Evolutionary conservation across 2,329 filamentous ascomycete species (phyloP), one percentile per base, ranked within the genome.

Genomic region (Zopfia rhizophila): DNA sequence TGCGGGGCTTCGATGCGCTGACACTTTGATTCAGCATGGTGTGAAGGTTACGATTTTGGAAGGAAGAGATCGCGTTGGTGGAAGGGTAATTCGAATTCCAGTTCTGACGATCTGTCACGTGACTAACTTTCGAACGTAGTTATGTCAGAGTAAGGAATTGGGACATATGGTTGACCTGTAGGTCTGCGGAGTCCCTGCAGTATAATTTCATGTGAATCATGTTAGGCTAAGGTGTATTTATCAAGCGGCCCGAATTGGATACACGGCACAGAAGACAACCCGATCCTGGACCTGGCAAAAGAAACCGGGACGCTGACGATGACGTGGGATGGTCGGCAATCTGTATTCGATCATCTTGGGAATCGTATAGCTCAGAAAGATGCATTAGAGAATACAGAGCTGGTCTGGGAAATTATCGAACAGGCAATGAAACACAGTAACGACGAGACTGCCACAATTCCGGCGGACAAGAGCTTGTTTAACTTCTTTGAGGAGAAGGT

Each of bases 221-320:
- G 3, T 11, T 18, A 41, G 31, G 30, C 45, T 54, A 45, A 56
- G 22, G 7, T 17, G 6, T 10, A 17, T 7, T 36, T 36, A 11
- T 29, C 8, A 38, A 85, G 82, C 22, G 88, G 88, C 0, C 86
- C 88, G n/a, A 91, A 91, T 59, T 91, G 88, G 88, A 89, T 91
- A 38, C 88, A 91, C 49, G 88, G 88, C 23, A 89, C 86, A 5
- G 75, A 82, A 1, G 78, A 85, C 51, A 91, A 91, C 60, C 86
- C 88, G 0, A 88, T 90, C 12, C 68, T 87, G 27, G 82, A 87
- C 30, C 74, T 91, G 13, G 87, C 86, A 10, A 81, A 79, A 54
- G 74, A 82, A 51, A 89, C 86, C 0, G 72, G 76, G 1, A 89
- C 82, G 0, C 53, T 68, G 7, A 70, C 79, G 2, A 74, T 81